These are phyloP conservation scores for Trichoderma simmonsii DNA, from an alignment of 2,329 filamentous ascomycete species.

Conservation along the genomic window DNA sequence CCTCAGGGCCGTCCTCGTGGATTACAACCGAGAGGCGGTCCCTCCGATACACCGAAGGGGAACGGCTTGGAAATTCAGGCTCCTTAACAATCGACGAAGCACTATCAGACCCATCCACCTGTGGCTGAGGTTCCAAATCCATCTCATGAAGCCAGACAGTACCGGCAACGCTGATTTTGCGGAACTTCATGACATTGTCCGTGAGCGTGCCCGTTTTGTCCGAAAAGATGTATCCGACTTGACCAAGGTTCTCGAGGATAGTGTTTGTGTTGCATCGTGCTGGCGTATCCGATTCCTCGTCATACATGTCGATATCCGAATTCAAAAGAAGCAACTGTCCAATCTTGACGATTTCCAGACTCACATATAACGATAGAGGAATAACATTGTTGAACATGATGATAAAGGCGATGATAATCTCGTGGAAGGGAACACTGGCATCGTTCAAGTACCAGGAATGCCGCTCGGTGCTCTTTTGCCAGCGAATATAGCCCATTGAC, in stretches of 20 bases:
- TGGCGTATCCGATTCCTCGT: constrained; percentile 77
- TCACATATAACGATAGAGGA: constrained; percentile 86
- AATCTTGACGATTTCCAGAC: constrained; percentile 81
- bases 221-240: constrained; percentile 86
- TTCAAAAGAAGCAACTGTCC: constrained; percentile 76
- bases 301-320: constrained; percentile 85
- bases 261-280: constrained; percentile 90
- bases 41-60: constrained; percentile 29
- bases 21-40: constrained; percentile 31
- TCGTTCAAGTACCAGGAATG: constrained; percentile 72
- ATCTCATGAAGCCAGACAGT: constrained; percentile 84
- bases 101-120: constrained; percentile 19
- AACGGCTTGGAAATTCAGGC: constrained; percentile 18
- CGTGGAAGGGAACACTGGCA: constrained; percentile 70
- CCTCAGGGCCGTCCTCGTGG: constrained; percentile 28
- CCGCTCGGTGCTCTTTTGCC: constrained; percentile 64
- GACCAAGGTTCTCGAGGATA: constrained; percentile 89
- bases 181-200: constrained; percentile 93
- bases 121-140: constrained; percentile 52
- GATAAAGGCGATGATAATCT: constrained; percentile 83
- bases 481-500: constrained; percentile 77
- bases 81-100: background rate
- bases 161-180: constrained; percentile 85
- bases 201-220: constrained; percentile 95
- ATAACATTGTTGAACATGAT: constrained; percentile 98